A percentile compares a stretch with the other conserved stretches of the same genome.
phyloP scores from a whole-genome alignment of 1,139 yeast genomes.

The Diutina catenulata region DNA sequence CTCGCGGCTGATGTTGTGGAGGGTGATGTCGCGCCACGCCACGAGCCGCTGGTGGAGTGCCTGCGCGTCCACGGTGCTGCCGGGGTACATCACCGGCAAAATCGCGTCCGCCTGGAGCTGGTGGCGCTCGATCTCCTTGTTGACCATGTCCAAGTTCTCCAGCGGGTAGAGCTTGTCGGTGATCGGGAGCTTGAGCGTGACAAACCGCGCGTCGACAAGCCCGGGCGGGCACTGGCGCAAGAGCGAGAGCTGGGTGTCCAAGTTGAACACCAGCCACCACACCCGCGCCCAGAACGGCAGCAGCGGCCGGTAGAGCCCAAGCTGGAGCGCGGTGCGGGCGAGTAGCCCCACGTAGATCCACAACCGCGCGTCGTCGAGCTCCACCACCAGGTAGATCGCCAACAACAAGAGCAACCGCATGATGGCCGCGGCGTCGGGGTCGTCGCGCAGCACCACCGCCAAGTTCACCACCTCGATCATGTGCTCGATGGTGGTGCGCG shows the following conservation, averaged over 20 bases:
- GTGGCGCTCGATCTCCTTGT: slow-evolving; percentile 14
- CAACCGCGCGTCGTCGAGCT: slow-evolving; percentile 17
- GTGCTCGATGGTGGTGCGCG: slow-evolving; percentile 16
- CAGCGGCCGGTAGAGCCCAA: slow-evolving; percentile 8
- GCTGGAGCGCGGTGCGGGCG: slow-evolving; percentile 15
- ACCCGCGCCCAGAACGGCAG: slow-evolving; percentile 15
- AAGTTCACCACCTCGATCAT: slow-evolving; percentile 25
- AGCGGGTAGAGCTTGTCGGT: slow-evolving; percentile 9
- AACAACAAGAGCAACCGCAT: slow-evolving; percentile 18
- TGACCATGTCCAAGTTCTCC: slow-evolving; percentile 9
- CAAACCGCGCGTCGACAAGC: slow-evolving; percentile 16
- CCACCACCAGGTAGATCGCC: slow-evolving; percentile 19
- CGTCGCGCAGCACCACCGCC: slow-evolving; percentile 12
- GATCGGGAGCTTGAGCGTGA: slow-evolving; percentile 10
- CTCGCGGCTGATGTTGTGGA: slow-evolving; percentile 18
- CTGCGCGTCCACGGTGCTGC: slow-evolving; percentile 10
- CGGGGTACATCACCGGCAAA: slow-evolving; percentile 8
- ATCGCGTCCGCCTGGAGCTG: slow-evolving; percentile 10
- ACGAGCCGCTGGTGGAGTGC: slow-evolving; percentile 19
- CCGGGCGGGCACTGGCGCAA: slow-evolving; percentile 24
- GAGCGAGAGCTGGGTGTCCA: slow-evolving; percentile 29
- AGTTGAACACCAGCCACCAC: slow-evolving; percentile 28
- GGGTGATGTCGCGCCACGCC: slow-evolving; percentile 24
- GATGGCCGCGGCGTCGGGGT: slow-evolving; percentile 12
- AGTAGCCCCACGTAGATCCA: slow-evolving; percentile 29